Base-by-base conservation (phyloP, 2,329 filamentous ascomycete species). In the Parascedosporium putredinis region DNA sequence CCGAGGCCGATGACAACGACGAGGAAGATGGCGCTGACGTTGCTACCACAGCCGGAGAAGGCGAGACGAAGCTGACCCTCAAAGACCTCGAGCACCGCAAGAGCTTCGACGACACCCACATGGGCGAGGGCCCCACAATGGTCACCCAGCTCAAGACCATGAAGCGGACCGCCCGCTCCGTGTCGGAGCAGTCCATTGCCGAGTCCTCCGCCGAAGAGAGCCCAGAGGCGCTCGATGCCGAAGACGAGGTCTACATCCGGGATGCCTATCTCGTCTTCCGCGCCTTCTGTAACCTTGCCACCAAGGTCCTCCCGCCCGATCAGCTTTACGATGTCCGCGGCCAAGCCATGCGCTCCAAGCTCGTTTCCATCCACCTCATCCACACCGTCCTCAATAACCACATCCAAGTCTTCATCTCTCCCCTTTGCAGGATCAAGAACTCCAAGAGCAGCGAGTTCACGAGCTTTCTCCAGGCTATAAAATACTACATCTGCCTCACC, bases 201-300 rank as follows among this genome's bases (percentile, higher is more conserved):
- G 83, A 85, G 49, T 71, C 73, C 50, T 68, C 70, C 14, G 62
- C 65, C 2, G 72, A 78, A 27, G 80, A 85, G 50, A 69, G 74
- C 20, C 62, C 76, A 22, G 81, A 88, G 50, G 69, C 72, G 18
- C 67, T 81, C 18, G 82, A 84, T 50, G 75, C 76, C 24, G 89
- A 95, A 62, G 93, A 98, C 60, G 93, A 98, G 63, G 88, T 97
- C 18, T 97, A 95, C 63, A 89, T 97, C 58, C 87, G 93, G 58
- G 93, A 98, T 68, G 90, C 93, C 8, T 98, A 97, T 65, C 78
- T 98, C 20, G 89, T 98, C 43, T 97, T 98, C 70, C 81, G 93
- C 27, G 95, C 93, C 3, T 93, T 98, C 70, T 98, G 94, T 74
- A 95, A 96, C 67, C 73, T 98, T 43, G 96, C 91, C 52, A 96